Evolutionary conservation across 768 basidiomycete genomes (phyloP).

Genomic region (Gloeophyllum trabeum): DNA sequence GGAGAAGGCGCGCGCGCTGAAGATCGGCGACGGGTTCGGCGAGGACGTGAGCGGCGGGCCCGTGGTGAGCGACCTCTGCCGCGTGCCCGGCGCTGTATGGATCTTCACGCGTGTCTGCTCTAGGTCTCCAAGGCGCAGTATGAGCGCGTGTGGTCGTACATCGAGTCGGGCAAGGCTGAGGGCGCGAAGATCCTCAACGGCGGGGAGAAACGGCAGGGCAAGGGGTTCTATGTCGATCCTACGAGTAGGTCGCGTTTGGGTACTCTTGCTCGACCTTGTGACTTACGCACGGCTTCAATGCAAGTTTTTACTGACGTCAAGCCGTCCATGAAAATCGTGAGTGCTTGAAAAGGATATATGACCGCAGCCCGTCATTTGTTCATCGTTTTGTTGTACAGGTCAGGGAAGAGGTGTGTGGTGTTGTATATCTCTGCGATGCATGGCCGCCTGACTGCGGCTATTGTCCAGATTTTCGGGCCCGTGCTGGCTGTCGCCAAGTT

Average conservation of each 20-base stretch:
- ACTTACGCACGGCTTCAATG: conserved; percentile 2
- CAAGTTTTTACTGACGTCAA: conserved; percentile 76
- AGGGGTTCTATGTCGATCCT: conserved; percentile 86
- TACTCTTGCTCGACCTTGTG: not conserved
- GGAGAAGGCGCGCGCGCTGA: conserved; percentile 52
- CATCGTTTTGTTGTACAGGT: conserved; percentile 25
- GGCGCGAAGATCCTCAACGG: conserved; percentile 75
- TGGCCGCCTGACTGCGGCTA: conserved; percentile 7
- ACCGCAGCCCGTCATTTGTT: conserved; percentile 2
- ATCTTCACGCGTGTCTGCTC: not conserved
- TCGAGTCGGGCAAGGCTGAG: conserved; percentile 73
- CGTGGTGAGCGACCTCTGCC: conserved; percentile 39
- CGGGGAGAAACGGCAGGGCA: conserved; percentile 63
- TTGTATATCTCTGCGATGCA: not conserved
- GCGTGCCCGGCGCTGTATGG: not conserved
- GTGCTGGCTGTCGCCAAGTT: conserved; percentile 80
- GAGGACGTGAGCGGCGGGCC: conserved; percentile 71
- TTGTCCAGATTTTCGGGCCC: conserved; percentile 82
- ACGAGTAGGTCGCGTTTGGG: conserved; percentile 45
- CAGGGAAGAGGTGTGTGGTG: conserved; percentile 48
- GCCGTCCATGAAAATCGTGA: conserved; percentile 78
- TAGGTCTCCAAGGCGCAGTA: conserved; percentile 80
- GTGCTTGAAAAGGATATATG: no score
- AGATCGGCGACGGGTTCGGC: conserved; percentile 77
- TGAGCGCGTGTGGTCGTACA: conserved; percentile 80